Evolutionary conservation across 2,329 filamentous ascomycete species (phyloP).

Genomic region (Epichloe sibirici): DNA sequence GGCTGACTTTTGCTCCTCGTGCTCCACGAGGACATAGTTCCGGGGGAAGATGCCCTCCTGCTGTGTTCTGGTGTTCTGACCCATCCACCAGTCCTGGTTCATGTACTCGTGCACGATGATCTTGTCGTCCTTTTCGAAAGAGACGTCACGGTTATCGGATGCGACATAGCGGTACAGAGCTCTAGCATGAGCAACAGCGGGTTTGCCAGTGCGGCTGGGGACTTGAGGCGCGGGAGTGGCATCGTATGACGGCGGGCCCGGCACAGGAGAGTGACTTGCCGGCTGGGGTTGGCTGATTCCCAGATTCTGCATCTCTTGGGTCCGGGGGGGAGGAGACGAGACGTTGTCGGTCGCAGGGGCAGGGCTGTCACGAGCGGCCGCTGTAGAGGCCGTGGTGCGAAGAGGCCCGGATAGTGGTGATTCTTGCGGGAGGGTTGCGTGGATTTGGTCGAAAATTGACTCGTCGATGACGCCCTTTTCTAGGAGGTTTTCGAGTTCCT

Average conservation of each 20-base stretch:
- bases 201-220: conserved; percentile 33
- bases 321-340: conserved; percentile 20
- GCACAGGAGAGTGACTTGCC: conserved; percentile 13
- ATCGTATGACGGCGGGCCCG: conserved; percentile 39
- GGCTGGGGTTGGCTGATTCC: conserved; percentile 15
- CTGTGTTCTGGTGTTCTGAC: conserved; percentile 70
- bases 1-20: conserved; percentile 33
- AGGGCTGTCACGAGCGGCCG: conserved; percentile 19
- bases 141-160: conserved; percentile 68
- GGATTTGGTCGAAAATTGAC: conserved; percentile 62
- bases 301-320: conserved; percentile 31
- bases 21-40: conserved; percentile 69
- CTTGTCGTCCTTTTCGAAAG: conserved; percentile 67
- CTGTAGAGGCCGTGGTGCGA: conserved; percentile 24
- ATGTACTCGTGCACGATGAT: conserved; percentile 80
- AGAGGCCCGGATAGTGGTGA: conserved; percentile 41
- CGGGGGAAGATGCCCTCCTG: conserved; percentile 91
- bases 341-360: conserved; percentile 15
- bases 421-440: conserved; percentile 61
- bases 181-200: conserved; percentile 58
- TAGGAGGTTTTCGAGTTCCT: conserved; percentile 87
- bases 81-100: conserved; percentile 97
- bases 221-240: conserved; percentile 32
- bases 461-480: conserved; percentile 71
- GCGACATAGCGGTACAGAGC: conserved; percentile 78